These are phyloP conservation scores for Botrytis paeoniae DNA, from an alignment of 2,329 filamentous ascomycete genomes.

Conservation along the genomic window DNA sequence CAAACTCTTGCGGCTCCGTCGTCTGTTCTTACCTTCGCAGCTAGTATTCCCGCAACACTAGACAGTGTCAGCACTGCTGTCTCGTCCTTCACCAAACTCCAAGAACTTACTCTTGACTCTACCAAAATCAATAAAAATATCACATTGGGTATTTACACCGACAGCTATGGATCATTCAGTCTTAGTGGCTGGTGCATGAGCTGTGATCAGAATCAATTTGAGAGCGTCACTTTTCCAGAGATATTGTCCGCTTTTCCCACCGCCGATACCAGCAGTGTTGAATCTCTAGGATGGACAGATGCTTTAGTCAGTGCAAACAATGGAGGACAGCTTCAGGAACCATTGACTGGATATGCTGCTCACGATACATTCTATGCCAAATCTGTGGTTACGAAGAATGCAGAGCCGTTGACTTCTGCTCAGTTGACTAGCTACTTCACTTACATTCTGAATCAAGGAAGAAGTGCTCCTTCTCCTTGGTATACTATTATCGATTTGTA, in stretches of 20 bases:
- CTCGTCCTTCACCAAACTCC: constrained; percentile 17
- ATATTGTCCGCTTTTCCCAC: constrained; percentile 39
- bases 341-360: constrained; percentile 24
- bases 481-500: constrained; percentile 22
- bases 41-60: constrained; percentile 22
- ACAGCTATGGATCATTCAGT: constrained; percentile 38
- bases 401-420: constrained; percentile 16
- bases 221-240: constrained; percentile 39
- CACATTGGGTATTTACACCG: constrained; percentile 42
- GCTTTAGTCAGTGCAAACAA: constrained; percentile 24
- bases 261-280: constrained; percentile 27
- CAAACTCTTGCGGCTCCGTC: constrained; percentile 40
- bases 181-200: constrained; percentile 43
- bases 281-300: constrained; percentile 26
- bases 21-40: constrained; percentile 29
- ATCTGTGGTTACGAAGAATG: constrained; percentile 23
- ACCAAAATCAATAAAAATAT: constrained; percentile 40
- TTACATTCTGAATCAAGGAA: constrained; percentile 18
- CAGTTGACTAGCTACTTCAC: constrained; percentile 18
- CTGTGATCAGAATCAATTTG: constrained; percentile 38
- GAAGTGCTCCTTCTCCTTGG: constrained; percentile 14
- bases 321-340: neutral
- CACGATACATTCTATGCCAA: constrained; percentile 27
- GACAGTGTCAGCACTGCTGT: constrained; percentile 19
- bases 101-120: constrained; percentile 6